Percentiles rank a stretch among this genome's conserved stretches.
phyloP scores from a whole-genome alignment of 768 basidiomycete genomes.

The Cyclocybe cylindracea region DNA sequence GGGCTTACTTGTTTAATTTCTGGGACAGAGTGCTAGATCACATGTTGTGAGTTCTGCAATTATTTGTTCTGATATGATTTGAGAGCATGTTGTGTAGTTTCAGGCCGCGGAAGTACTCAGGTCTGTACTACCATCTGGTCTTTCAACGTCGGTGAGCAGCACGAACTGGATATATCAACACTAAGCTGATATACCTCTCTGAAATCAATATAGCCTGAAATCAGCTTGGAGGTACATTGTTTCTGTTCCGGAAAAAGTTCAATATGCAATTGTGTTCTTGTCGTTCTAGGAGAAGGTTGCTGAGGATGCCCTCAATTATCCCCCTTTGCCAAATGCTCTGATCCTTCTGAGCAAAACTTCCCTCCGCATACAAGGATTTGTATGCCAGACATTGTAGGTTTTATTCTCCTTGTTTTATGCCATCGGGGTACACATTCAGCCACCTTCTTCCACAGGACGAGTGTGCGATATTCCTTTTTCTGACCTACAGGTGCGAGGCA shows the following conservation, averaged over 20 bases:
- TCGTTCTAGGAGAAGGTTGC: slow-evolving; percentile 3
- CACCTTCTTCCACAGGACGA: neutral
- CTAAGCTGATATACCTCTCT: neutral
- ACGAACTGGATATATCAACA: neutral
- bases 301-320: slow-evolving; percentile 1
- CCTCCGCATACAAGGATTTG: neutral
- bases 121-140: too few relatives aligned
- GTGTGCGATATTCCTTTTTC: neutral
- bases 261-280: too few relatives aligned
- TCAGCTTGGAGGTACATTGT: neutral
- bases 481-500: neutral
- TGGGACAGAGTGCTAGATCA: too few relatives aligned
- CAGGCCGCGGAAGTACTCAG: too few relatives aligned
- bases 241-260: neutral
- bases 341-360: slow-evolving; percentile 3
- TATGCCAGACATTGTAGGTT: neutral
- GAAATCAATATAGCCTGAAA: neutral
- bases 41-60: too few relatives aligned
- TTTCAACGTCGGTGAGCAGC: neutral
- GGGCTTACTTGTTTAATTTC: too few relatives aligned
- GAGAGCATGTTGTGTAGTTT: too few relatives aligned
- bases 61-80: too few relatives aligned
- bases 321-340: neutral
- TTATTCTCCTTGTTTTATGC: too few relatives aligned
- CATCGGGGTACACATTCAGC: neutral